phyloP scores from a whole-genome alignment of 2,329 filamentous ascomycete genomes.

The Chaetomium strumarium region DNA sequence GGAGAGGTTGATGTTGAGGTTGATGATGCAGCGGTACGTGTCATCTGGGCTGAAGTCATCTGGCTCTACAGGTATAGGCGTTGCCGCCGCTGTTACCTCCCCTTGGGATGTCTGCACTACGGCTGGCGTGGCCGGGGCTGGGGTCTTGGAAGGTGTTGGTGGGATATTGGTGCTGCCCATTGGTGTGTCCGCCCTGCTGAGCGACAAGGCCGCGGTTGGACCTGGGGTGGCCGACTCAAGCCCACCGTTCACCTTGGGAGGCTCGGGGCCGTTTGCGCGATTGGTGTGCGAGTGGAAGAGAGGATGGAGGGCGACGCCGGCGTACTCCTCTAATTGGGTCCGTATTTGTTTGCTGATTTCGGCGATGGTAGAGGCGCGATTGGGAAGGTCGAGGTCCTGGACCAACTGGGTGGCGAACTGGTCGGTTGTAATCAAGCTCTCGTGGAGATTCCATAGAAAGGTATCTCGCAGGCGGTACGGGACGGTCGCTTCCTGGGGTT shows the following conservation, averaged over 20 bases:
- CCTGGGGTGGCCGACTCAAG: constrained; percentile 25
- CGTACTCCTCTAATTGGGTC: constrained; percentile 92
- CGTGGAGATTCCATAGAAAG: constrained; percentile 98
- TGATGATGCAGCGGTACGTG: constrained; percentile 88
- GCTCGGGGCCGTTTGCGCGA: constrained; percentile 29
- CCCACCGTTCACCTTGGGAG: constrained; percentile 25
- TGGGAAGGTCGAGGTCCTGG: constrained; percentile 87
- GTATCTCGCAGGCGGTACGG: constrained; percentile 87
- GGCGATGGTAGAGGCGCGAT: constrained; percentile 60
- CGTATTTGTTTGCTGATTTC: constrained; percentile 93
- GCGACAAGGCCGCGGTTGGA: constrained; percentile 16
- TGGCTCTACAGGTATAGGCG: constrained; percentile 56
- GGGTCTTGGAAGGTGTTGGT: constrained; percentile 31
- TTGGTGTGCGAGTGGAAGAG: constrained; percentile 65
- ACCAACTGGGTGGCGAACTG: constrained; percentile 89
- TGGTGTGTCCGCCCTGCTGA: constrained; percentile 53
- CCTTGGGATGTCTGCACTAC: constrained; percentile 20
- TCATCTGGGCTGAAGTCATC: constrained; percentile 85
- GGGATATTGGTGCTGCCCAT: constrained; percentile 50
- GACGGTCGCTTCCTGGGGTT: constrained; percentile 69
- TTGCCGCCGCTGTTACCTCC: constrained; percentile 64
- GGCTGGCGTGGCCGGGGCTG: constrained; percentile 11
- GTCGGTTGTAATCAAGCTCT: constrained; percentile 88
- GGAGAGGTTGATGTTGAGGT: constrained; percentile 82
- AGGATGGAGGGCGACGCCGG: constrained; percentile 86